Percentiles rank a stretch among this genome's conserved stretches.
Evolutionary conservation across 1,139 yeast genomes (phyloP).

Genomic region (Sugiyamaella pinicola): DNA sequence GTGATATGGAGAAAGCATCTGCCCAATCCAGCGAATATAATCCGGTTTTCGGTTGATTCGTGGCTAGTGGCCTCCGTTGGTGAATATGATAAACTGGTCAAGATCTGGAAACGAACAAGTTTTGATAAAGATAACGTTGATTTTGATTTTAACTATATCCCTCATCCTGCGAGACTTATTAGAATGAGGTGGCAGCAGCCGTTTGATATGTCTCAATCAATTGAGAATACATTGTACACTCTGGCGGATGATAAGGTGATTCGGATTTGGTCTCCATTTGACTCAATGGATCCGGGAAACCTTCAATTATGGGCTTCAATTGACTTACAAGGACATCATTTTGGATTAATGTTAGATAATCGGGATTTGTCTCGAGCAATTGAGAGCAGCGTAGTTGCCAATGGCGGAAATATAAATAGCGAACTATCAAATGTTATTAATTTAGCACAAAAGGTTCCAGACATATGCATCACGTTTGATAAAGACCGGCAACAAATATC

Average conservation of each 20-base stretch:
- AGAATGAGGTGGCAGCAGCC: constrained; percentile 42
- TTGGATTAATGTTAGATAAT: constrained; percentile 60
- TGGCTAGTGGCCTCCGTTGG: constrained; percentile 62
- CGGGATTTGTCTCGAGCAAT: constrained; percentile 50
- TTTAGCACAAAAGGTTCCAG: constrained; percentile 43
- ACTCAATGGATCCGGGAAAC: constrained; percentile 45
- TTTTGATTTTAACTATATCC: constrained; percentile 70
- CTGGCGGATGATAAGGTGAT: constrained; percentile 57
- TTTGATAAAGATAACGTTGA: constrained; percentile 67
- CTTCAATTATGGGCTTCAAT: constrained; percentile 63
- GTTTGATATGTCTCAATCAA: constrained; percentile 31
- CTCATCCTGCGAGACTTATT: constrained; percentile 63
- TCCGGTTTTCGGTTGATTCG: constrained; percentile 64
- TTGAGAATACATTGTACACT: constrained; percentile 58
- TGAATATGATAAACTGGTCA: constrained; percentile 63
- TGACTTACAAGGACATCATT: constrained; percentile 43
- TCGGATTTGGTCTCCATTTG: constrained; percentile 75
- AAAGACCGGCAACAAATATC: constrained; percentile 49
- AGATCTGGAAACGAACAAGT: constrained; percentile 76
- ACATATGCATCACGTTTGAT: constrained; percentile 56
- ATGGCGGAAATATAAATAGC: constrained; percentile 21
- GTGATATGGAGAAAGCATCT: constrained; percentile 31
- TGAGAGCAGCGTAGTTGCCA: constrained; percentile 36
- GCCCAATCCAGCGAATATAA: constrained; percentile 56
- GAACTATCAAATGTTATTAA: constrained; percentile 36